Conservation (phyloP, 306 rosid species). For the Ochetophila trinervis region DNA sequence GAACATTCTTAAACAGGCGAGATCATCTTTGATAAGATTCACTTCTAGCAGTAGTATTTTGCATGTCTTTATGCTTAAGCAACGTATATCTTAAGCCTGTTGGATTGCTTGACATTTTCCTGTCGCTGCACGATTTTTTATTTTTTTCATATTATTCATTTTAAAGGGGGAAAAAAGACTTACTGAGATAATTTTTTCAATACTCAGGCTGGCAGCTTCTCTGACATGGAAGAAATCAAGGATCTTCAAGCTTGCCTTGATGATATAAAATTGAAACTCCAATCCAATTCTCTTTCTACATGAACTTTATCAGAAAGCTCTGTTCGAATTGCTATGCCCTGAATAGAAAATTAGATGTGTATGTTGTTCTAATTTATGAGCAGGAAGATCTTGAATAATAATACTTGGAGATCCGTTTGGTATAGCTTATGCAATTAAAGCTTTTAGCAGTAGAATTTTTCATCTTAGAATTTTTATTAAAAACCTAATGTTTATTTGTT, state of each 20-base stretch:
- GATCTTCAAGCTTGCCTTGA: slow-evolving; percentile 63
- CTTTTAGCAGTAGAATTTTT: too few species aligned
- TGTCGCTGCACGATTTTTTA: not conserved
- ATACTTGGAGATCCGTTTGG: too few species aligned
- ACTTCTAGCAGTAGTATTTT: not conserved
- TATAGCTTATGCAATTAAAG: too few species aligned
- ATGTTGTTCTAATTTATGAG: not conserved
- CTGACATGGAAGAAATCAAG: slow-evolving; percentile 55
- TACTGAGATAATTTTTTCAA: slow-evolving; percentile 18
- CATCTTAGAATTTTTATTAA: too few species aligned
- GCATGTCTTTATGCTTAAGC: not conserved
- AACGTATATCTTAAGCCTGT: not conserved
- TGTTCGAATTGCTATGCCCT: not conserved
- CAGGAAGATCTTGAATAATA: too few species aligned
- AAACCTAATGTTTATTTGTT: too few species aligned
- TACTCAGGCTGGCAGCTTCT: slow-evolving; percentile 54
- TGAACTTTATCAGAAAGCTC: slow-evolving; percentile 18
- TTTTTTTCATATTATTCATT: not conserved
- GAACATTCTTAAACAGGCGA: slow-evolving; percentile 76
- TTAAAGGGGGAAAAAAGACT: not conserved
- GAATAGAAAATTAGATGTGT: slow-evolving; percentile 7
- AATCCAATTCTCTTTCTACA: slow-evolving; percentile 26
- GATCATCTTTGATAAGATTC: slow-evolving; percentile 15
- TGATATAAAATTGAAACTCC: slow-evolving; percentile 46
- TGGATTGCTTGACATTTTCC: not conserved